These are phyloP conservation scores for Acorus calamus DNA, from an alignment of 106 monocot genomes.

Conservation along the genomic window DNA sequence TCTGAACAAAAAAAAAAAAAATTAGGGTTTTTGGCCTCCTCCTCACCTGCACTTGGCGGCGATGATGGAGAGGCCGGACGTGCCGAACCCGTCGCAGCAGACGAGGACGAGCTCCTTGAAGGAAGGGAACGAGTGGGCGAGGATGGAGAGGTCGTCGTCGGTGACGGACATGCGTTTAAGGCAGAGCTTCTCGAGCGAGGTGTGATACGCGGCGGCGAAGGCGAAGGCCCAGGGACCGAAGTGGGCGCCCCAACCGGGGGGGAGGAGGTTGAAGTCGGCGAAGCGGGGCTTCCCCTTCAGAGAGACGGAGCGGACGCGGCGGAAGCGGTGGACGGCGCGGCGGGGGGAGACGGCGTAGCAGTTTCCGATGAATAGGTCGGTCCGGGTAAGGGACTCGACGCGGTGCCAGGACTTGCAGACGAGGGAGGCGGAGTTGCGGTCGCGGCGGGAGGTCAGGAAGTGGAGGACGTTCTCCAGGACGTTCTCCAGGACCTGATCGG, in stretches of 20 bases:
- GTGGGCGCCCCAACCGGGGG: constrained; percentile 27
- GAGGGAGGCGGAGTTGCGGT: constrained; percentile 27
- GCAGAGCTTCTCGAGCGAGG: constrained; percentile 17
- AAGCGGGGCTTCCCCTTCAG: constrained; percentile 46
- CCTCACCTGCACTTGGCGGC: constrained; percentile 21
- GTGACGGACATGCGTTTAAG: constrained; percentile 31
- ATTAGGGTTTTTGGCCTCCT: no score
- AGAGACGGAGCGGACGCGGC: constrained; percentile 4
- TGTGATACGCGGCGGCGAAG: constrained; percentile 3
- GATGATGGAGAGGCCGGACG: constrained; percentile 19
- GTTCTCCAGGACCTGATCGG: constrained; percentile 20
- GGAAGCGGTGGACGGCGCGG: constrained; percentile 18
- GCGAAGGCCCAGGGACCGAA: constrained; percentile 25
- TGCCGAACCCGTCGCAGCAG: constrained; percentile 33
- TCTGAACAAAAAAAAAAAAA: constrained; percentile 3
- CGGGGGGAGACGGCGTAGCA: constrained; percentile 33
- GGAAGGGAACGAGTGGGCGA: constrained; percentile 11
- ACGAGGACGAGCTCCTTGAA: constrained; percentile 23
- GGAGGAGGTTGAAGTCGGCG: constrained; percentile 32
- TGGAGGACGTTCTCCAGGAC: constrained; percentile 33
- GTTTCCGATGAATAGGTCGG: constrained; percentile 41
- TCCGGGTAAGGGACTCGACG: constrained; percentile 20
- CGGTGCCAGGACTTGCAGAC: constrained; percentile 27
- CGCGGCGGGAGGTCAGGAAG: constrained; percentile 21
- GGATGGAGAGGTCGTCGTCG: constrained; percentile 11